Percentiles rank a stretch among this genome's conserved stretches.
Evolutionary conservation across 257 asterid genomes (phyloP).

Genomic region (Lycium barbarum): DNA sequence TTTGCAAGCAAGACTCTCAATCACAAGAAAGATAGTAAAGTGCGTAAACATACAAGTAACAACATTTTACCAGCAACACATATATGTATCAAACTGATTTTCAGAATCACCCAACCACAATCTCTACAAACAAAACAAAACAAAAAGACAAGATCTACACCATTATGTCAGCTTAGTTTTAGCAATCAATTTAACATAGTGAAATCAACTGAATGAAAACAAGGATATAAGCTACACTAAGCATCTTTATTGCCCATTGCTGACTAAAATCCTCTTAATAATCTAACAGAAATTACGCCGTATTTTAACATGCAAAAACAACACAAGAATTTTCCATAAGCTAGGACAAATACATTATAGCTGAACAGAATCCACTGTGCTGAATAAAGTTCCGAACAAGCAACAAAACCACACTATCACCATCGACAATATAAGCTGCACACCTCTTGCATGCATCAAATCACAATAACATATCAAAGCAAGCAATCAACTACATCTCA

Average conservation of each 20-base stretch:
- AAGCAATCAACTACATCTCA: not conserved
- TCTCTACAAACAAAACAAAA: not conserved
- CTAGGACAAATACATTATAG: not conserved
- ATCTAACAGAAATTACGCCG: not conserved
- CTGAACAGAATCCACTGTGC: not conserved
- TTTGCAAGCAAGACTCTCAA: not conserved
- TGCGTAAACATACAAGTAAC: not conserved
- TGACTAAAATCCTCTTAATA: not conserved
- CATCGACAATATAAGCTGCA: not conserved
- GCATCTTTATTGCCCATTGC: not conserved
- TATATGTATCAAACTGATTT: conserved; percentile 3
- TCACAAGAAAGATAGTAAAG: conserved; percentile 2
- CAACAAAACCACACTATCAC: not conserved
- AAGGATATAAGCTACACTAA: not conserved
- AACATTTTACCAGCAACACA: not conserved
- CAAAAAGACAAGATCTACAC: not conserved
- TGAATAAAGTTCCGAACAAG: not conserved
- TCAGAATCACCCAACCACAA: conserved; percentile 19
- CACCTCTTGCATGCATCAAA: not conserved
- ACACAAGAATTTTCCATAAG: not conserved
- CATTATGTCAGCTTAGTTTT: not conserved
- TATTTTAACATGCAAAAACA: not conserved
- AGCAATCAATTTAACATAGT: not conserved
- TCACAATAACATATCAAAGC: not conserved
- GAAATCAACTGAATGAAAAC: not conserved